Evolutionary conservation across 257 asterid species (phyloP).

Genomic region (Verbascum thapsus): DNA sequence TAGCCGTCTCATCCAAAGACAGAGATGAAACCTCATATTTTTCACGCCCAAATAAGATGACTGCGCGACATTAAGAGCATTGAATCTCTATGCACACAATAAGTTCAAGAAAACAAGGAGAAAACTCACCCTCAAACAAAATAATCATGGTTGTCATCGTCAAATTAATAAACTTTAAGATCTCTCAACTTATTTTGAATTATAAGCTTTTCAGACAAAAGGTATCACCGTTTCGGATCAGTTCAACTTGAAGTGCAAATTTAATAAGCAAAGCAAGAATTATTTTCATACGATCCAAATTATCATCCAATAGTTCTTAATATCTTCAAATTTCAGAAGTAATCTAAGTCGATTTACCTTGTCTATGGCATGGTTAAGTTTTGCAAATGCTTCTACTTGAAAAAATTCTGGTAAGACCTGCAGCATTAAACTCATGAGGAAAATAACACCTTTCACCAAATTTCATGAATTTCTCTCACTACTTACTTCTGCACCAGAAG

Average conservation of each 20-base stretch:
- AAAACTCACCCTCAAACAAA: conserved; percentile 16
- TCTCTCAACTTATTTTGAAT: no score
- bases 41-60: not conserved
- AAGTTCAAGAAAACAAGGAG: conserved; percentile 2
- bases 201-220: no score
- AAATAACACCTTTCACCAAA: conserved; percentile 29
- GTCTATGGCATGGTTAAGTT: conserved; percentile 83
- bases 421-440: conserved; percentile 44
- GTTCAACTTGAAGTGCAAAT: conserved; percentile 22
- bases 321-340: conserved; percentile 19
- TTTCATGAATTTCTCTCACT: conserved; percentile 16
- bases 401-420: conserved; percentile 97
- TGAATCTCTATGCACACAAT: conserved; percentile 4
- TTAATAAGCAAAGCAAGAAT: conserved; percentile 19
- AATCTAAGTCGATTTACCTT: conserved; percentile 59
- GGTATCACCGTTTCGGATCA: no score
- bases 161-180: conserved; percentile 4
- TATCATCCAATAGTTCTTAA: conserved; percentile 19
- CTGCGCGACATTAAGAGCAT: not conserved
- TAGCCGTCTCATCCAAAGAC: not conserved
- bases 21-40: conserved; percentile 8
- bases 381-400: conserved; percentile 97
- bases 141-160: conserved; percentile 18
- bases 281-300: conserved; percentile 14
- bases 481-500: conserved; percentile 90